phyloP scores from a whole-genome alignment of 345 rosid genomes.

The Geranium rotundifolium region DNA sequence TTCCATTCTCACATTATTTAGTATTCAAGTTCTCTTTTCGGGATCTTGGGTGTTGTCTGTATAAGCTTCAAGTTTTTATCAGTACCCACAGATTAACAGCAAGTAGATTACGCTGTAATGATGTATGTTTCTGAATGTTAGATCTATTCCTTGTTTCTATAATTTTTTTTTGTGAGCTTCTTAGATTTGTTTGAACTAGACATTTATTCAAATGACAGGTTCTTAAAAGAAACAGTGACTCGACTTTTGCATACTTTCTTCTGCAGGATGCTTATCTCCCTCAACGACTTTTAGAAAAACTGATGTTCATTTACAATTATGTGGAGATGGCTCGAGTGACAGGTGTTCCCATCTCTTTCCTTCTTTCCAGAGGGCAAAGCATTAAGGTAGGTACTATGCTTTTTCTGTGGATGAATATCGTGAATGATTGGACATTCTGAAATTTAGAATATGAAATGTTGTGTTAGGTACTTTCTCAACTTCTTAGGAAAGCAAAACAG shows the following conservation, averaged over 20 bases:
- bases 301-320: slow-evolving; percentile 87
- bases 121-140: too few relatives aligned
- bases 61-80: too few relatives aligned
- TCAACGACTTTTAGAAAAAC: slow-evolving; percentile 86
- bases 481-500: slow-evolving; percentile 89
- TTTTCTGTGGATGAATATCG: slow-evolving; percentile 3
- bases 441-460: slow-evolving; percentile 6
- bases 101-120: too few relatives aligned
- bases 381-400: slow-evolving; percentile 48
- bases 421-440: not conserved
- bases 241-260: slow-evolving; percentile 3
- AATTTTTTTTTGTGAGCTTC: not conserved
- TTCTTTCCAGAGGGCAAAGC: slow-evolving; percentile 97
- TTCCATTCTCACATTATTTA: slow-evolving; percentile 3
- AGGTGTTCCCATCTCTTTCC: slow-evolving; percentile 94
- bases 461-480: slow-evolving; percentile 88
- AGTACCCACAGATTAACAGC: too few relatives aligned
- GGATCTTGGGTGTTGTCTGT: too few relatives aligned
- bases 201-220: not conserved
- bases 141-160: too few relatives aligned
- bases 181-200: slow-evolving; percentile 4
- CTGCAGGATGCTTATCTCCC: slow-evolving; percentile 98
- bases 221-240: not conserved
- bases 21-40: too few relatives aligned
- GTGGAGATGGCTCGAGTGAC: slow-evolving; percentile 99